phyloP scores from a whole-genome alignment of 1,284 basidiomycete species.

The Abortiporus biennis region DNA sequence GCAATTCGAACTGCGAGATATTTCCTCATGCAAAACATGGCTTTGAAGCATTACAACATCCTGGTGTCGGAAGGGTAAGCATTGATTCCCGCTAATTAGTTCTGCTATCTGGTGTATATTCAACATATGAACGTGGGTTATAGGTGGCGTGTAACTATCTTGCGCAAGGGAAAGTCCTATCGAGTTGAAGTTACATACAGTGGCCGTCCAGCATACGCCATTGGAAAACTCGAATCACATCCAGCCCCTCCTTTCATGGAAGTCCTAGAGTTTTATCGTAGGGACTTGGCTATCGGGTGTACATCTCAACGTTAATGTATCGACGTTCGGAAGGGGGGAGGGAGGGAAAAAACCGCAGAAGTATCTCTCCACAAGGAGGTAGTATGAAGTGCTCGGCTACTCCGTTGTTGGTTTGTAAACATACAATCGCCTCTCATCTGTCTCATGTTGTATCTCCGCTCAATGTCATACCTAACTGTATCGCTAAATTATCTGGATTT shows the following conservation, averaged over 20 bases:
- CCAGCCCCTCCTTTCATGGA: conserved; percentile 62
- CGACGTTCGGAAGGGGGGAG: no score
- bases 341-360: no score
- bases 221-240: conserved; percentile 36
- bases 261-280: conserved; percentile 33
- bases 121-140: not conserved
- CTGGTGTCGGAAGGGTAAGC: conserved; percentile 63
- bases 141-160: conserved; percentile 65
- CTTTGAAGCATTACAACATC: conserved; percentile 52
- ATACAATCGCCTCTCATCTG: not conserved
- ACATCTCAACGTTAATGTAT: conserved; percentile 9
- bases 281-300: conserved; percentile 3
- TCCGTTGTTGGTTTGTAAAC: conserved; percentile 8
- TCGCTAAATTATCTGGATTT: no score
- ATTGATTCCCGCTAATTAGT: conserved; percentile 6
- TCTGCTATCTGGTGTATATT: conserved; percentile 7
- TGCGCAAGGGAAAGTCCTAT: conserved; percentile 53
- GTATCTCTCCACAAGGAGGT: not conserved
- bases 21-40: conserved; percentile 51
- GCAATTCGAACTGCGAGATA: conserved; percentile 59
- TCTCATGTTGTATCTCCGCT: not conserved
- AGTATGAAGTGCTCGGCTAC: conserved; percentile 7
- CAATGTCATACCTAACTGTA: not conserved
- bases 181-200: conserved; percentile 65
- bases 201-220: conserved; percentile 55